These are phyloP conservation scores for Debaryomyces sp. DNA, from an alignment of 1,139 yeast species.

Conservation along the genomic window DNA sequence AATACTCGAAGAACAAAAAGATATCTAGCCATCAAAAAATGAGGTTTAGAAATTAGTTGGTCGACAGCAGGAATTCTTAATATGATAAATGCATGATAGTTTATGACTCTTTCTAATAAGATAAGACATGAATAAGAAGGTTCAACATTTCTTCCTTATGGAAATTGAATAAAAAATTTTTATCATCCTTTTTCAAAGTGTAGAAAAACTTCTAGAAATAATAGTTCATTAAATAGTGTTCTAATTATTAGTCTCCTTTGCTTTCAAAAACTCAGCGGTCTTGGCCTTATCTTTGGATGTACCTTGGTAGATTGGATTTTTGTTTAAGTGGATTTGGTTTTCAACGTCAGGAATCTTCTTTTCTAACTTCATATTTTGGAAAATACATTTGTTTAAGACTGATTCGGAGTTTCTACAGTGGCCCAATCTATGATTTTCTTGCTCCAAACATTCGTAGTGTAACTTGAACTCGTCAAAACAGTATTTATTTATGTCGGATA, in stretches of 20 bases:
- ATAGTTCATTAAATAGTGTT: neutral
- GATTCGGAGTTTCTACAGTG: constrained; percentile 80
- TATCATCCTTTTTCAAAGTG: neutral
- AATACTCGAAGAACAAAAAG: constrained; percentile 1
- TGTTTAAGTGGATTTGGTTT: constrained; percentile 66
- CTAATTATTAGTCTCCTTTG: constrained; percentile 18
- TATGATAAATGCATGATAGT: constrained; percentile 7
- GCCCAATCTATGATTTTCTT: constrained; percentile 74
- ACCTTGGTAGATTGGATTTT: constrained; percentile 59
- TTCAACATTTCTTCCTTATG: neutral
- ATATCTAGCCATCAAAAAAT: constrained; percentile 1
- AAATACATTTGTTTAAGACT: constrained; percentile 77
- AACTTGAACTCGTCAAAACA: constrained; percentile 80
- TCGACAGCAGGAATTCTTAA: neutral
- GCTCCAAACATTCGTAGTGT: constrained; percentile 84
- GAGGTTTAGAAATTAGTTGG: neutral
- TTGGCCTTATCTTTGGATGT: constrained; percentile 41
- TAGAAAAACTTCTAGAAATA: constrained; percentile 4
- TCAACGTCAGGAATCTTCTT: constrained; percentile 77
- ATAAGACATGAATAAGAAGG: neutral
- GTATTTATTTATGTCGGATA: constrained; percentile 73
- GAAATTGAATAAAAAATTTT: constrained; percentile 1
- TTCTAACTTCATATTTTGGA: constrained; percentile 66
- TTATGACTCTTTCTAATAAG: constrained; percentile 4
- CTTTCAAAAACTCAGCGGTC: constrained; percentile 37